phyloP scores from a whole-genome alignment of 2,329 filamentous ascomycete genomes.

The Fusarium aywerte region DNA sequence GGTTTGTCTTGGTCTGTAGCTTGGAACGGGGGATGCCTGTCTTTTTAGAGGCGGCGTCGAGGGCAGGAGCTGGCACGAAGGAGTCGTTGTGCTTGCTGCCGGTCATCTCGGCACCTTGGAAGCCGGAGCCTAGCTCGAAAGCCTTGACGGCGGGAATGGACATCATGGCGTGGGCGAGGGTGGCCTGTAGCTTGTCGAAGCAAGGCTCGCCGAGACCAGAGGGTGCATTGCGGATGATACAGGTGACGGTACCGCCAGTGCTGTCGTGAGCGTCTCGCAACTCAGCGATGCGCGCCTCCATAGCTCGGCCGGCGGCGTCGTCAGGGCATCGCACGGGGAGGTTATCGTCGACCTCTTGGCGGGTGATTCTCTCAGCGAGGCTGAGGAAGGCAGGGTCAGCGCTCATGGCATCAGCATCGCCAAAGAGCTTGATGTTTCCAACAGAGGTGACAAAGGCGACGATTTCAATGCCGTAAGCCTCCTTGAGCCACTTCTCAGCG shows the following conservation, averaged over 20 bases:
- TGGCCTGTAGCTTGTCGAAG: constrained; percentile 95
- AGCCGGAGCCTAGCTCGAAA: constrained; percentile 95
- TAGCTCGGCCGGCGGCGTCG: constrained; percentile 69
- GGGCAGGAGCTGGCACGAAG: constrained; percentile 52
- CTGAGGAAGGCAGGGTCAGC: constrained; percentile 83
- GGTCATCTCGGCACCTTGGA: constrained; percentile 84
- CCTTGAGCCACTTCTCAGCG: constrained; percentile 88
- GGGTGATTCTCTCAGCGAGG: constrained; percentile 67
- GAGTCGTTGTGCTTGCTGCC: constrained; percentile 94
- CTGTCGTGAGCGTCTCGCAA: constrained; percentile 84
- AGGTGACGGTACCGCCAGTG: constrained; percentile 95
- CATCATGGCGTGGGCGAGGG: constrained; percentile 92
- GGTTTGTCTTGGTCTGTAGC: constrained; percentile 85
- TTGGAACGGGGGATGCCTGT: constrained; percentile 64
- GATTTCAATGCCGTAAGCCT: constrained; percentile 88
- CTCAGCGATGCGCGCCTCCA: constrained; percentile 82
- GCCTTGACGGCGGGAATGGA: constrained; percentile 95
- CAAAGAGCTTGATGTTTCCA: constrained; percentile 63
- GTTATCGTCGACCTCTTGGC: constrained; percentile 79
- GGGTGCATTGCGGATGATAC: constrained; percentile 87
- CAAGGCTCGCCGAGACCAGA: constrained; percentile 90
- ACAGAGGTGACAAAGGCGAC: constrained; percentile 90
- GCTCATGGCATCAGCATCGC: constrained; percentile 61
- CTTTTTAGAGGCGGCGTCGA: constrained; percentile 56
- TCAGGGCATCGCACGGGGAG: constrained; percentile 90